These are phyloP conservation scores for Trichoderma citrinoviride DNA, from an alignment of 2,329 filamentous ascomycete species.

Conservation along the genomic window DNA sequence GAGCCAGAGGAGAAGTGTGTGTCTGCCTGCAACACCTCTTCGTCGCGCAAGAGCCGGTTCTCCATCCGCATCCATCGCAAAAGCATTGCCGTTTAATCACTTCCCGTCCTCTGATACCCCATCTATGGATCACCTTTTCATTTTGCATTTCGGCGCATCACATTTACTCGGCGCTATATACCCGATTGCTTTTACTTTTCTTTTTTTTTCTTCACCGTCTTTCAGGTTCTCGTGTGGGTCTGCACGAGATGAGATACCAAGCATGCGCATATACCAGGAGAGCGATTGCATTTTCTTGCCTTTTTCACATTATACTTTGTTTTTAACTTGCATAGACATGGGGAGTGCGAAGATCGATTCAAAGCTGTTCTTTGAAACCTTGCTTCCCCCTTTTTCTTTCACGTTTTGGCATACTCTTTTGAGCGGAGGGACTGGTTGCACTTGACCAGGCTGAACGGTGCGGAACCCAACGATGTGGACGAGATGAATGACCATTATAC, in stretches of 20 bases:
- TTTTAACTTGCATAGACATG: background rate
- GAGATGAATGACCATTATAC: slow-evolving; percentile 4
- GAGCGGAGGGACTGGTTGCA: background rate
- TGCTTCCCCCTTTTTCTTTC: background rate
- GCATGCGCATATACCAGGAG: slow-evolving; percentile 10
- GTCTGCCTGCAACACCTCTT: background rate
- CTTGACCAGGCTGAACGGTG: background rate
- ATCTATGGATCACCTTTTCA: slow-evolving; percentile 19
- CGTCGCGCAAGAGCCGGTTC: slow-evolving; percentile 30
- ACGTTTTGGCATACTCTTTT: background rate
- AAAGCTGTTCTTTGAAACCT: background rate
- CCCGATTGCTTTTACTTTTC: slow-evolving; percentile 23
- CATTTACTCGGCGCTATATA: slow-evolving; percentile 37
- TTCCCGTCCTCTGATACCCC: background rate
- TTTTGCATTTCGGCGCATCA: slow-evolving; percentile 32
- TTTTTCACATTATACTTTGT: background rate
- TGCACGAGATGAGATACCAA: slow-evolving; percentile 15
- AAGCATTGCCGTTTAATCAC: slow-evolving; percentile 24
- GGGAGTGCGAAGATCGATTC: background rate
- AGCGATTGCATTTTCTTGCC: background rate
- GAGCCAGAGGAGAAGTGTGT: slow-evolving; percentile 35
- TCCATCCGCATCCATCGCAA: slow-evolving; percentile 33
- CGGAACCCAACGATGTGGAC: background rate
- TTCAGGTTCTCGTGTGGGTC: slow-evolving; percentile 4
- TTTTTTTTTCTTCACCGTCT: background rate